Base-by-base conservation (phyloP, 2,329 filamentous ascomycete species). In the Hypoxylon sp. region DNA sequence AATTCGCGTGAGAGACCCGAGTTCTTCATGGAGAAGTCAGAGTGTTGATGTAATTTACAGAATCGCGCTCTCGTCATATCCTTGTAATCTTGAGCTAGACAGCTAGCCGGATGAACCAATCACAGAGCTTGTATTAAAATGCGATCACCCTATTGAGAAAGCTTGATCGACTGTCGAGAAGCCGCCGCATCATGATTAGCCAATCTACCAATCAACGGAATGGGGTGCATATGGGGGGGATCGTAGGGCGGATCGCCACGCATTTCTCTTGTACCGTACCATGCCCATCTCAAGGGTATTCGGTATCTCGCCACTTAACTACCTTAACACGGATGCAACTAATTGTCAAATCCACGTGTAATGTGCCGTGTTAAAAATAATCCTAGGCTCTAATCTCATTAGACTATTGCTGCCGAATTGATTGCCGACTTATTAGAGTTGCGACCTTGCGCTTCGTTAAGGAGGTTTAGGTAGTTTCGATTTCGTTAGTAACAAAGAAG, bases 21-120 rank as follows among this genome's bases (percentile, higher is more conserved):
- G 8, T 37, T 47, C 2, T 39, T 54, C 53, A 17, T 37, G 3
- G 13, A 50, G 54, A 26, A 31, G 47, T 54, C 2, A 31, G 35
- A 67, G 57, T 62, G 61, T 68, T 63, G 64, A 65, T 63, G 65
- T 68, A 70, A 68, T 63, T 33, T 26, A 31, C 9, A 13, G 47
- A 35, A 19, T 17, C 14, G 19, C 10, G 19, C 48, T 68, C 50
- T 65, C 65, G 68, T 68, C 68, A 68, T 70, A 61, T 63, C 58
- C 65, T 39, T 68, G 68, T 68, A 59, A 70, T 70, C 35, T 17
- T 59, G 33, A 63, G 44, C 53, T 59, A 48, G 19, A 14, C n/a
- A 24, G 22, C 19, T 31, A 24, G 42, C 13, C 26, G 13, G 3
- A 5, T 11, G 3, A 42, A 14, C 67, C 67, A 70, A 70, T 67